Evolutionary conservation across 176 grass and related monocot genomes (phyloP), one percentile per base, ranked within the genome.

Genomic region (Cenchrus purpureus): DNA sequence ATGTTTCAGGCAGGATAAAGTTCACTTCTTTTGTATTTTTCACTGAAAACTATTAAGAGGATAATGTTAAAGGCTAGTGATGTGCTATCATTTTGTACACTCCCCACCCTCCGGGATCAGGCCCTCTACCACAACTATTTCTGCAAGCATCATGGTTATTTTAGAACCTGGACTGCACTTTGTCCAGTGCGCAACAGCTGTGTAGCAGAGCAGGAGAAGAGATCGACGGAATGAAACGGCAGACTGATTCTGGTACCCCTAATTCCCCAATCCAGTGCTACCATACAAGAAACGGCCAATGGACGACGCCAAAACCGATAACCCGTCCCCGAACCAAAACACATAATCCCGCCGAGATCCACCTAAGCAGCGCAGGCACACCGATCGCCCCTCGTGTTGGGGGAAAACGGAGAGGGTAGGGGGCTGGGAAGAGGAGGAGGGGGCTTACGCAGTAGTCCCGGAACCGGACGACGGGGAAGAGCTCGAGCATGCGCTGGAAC

Each of bases 401-500:
- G 63, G 17, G 43, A 29, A 52, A 28, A 51, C 34, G 60, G 32
- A 51, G 74, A 74, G 25, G 12, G 50, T 20, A 19, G 73, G 7
- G 55, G 40, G 46, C 22, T 0, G 60, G 42, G 8, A 46, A 46
- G 45, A 31, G 58, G 45, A 84, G 51, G 16, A n/a, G 84, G 22
- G 48, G 88, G n/a, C 52, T 83, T 95, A 98, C 97, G 71, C 91
- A 94, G 84, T 94, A 98, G 78, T 91, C 71, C 51, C 89, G 83
- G 52, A 86, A 91, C 42, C 93, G 90, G 66, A 99, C 91, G 71
- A 99, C 82, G 31, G 97, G 94, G 90, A 92, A 99, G 59, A 92
- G 91, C 12, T 96, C 91, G 59, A 96, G 97, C 86, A 88, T 89
- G 25, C 86, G 76, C 68, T 72, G 90, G 90, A 99, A 99, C 86